Conservation (phyloP, 2,329 filamentous ascomycete genomes). For the Colletotrichum musae region DNA sequence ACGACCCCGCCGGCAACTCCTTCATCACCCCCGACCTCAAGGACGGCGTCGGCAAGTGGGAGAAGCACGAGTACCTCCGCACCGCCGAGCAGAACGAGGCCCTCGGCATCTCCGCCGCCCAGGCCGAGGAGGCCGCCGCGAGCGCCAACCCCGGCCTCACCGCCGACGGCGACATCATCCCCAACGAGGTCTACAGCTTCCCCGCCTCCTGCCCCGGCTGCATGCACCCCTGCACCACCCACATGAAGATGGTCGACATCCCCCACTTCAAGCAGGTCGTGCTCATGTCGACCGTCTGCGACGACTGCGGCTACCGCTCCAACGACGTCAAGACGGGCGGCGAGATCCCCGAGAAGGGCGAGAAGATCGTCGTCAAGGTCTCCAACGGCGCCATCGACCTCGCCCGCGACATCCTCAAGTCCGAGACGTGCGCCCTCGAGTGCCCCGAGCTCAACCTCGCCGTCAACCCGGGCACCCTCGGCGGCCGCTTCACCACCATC, state of each 20-base stretch:
- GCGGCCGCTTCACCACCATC: conserved; percentile 96
- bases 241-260: conserved; percentile 99
- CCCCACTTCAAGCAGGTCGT: conserved; percentile 98
- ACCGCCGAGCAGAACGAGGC: conserved; percentile 88
- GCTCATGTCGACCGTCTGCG: conserved; percentile 94
- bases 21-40: conserved; percentile 92
- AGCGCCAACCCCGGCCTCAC: conserved; percentile 62
- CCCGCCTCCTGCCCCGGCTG: conserved; percentile 94
- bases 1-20: conserved; percentile 95
- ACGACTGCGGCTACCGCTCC: conserved; percentile 91
- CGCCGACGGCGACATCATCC: conserved; percentile 84
- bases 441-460: conserved; percentile 90
- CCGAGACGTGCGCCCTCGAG: conserved; percentile 88
- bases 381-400: conserved; percentile 77
- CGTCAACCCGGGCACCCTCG: conserved; percentile 93
- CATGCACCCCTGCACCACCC: conserved; percentile 86
- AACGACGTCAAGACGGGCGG: conserved; percentile 99
- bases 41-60: conserved; percentile 88
- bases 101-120: conserved; percentile 81
- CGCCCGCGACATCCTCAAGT: conserved; percentile 94
- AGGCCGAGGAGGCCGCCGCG: conserved; percentile 66
- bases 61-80: conserved; percentile 85
- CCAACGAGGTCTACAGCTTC: conserved; percentile 94
- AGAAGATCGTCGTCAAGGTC: conserved; percentile 84
- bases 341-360: conserved; percentile 87